Evolutionary conservation across 1,284 basidiomycete genomes (phyloP), one percentile per base, ranked within the genome.

Genomic region (Boletus sp.): DNA sequence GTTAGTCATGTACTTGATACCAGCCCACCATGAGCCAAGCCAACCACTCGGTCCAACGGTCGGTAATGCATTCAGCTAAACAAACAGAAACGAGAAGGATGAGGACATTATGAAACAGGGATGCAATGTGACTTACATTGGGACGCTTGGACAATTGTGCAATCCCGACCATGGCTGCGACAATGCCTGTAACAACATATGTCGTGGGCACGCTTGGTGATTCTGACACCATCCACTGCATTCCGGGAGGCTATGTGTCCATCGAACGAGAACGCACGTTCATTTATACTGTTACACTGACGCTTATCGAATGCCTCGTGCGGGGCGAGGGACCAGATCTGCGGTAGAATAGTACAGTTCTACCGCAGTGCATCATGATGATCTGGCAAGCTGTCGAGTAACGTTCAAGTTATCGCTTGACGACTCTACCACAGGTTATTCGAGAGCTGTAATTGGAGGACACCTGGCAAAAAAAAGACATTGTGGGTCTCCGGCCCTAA

Each of bases 61-160:
- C 4, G 66, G 63, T 11, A 73, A 56, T 4, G 43, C 45, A 39
- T 59, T 37, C 13, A 71, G 36, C 68, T 72, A 4, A 12, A 35
- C 7, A 33, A 35, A 15, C 13, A 15, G 13, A 4, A 8, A 24
- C 4, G 37, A 35, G n/a, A 24, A 11, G n/a, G 13, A 29, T 62
- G 15, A 39, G 18, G 7, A 33, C 7, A 20, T 1, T 3, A 5
- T 7, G 16, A 35, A 57, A 37, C 6, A n/a, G 7, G 9, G 5
- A 18, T 9, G 15, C 2, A 3, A n/a, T 9, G 22, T 13, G 18
- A 50, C 31, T 35, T 11, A 61, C 61, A 16, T 63, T 59, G 1
- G 51, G 44, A 15, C 51, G 39, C 18, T 42, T 35, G 24, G 35
- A 53, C 5, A 29, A n/a, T 12, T 4, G 53, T 12, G 27, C 31